Evolutionary conservation across 768 basidiomycete species (phyloP).

Genomic region (Calocera viscosa): DNA sequence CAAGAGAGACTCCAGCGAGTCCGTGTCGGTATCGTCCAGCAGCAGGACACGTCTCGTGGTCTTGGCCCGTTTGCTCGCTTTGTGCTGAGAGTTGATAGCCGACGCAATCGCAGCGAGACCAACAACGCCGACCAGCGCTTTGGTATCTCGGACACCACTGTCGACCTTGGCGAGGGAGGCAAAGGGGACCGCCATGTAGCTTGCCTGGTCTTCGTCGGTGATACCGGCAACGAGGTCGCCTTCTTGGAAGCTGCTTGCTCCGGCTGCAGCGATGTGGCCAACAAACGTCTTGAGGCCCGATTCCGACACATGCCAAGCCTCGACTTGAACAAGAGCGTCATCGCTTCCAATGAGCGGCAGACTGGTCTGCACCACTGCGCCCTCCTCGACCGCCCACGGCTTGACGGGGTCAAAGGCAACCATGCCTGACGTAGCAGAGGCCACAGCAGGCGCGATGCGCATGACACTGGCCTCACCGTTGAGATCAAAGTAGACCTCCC

Average conservation of each 20-base stretch:
- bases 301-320: not conserved
- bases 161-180: not conserved
- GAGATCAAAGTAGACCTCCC: conserved; percentile 22
- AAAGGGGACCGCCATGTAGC: not conserved
- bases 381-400: conserved; percentile 15
- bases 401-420: conserved; percentile 4
- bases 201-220: not conserved
- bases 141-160: not conserved
- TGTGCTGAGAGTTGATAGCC: not conserved
- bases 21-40: not conserved
- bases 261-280: not conserved
- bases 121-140: not conserved
- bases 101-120: not conserved
- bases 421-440: conserved; percentile 17
- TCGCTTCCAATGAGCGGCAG: not conserved
- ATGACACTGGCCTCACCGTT: conserved; percentile 24
- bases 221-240: not conserved
- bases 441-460: conserved; percentile 19
- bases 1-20: not conserved
- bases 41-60: not conserved
- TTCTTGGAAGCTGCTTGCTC: not conserved
- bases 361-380: conserved; percentile 12
- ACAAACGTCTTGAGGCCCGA: not conserved
- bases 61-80: not conserved
- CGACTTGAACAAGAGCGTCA: not conserved